A percentile compares a stretch with the other conserved stretches of the same genome.
phyloP scores from a whole-genome alignment of 2,329 filamentous ascomycete genomes.

The Stachybotrys elegans region DNA sequence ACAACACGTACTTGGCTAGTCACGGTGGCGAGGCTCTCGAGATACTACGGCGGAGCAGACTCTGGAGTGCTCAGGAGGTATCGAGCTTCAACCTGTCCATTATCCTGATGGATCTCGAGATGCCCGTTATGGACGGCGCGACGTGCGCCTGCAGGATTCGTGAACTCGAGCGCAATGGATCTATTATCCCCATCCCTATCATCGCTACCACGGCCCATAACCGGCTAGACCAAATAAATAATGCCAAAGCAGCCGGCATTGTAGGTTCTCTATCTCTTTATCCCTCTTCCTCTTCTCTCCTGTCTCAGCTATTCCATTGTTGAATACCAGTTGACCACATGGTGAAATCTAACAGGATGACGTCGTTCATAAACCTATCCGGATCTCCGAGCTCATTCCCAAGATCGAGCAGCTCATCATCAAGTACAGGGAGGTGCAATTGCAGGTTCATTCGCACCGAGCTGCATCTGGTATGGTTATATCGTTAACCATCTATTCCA shows the following conservation, averaged over 20 bases:
- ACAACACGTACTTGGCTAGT: neutral
- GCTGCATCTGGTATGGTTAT: no score
- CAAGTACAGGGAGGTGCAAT: no score
- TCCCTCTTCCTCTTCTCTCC: no score
- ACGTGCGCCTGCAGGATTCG: neutral
- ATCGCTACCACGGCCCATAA: neutral
- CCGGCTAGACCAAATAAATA: neutral
- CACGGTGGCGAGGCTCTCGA: neutral
- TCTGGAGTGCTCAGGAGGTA: neutral
- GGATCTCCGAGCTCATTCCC: slow-evolving; percentile 64
- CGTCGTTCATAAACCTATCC: slow-evolving; percentile 75
- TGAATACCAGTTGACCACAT: neutral
- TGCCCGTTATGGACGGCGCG: neutral
- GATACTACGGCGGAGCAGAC: neutral
- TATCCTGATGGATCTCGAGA: neutral
- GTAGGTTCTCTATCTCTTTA: no score
- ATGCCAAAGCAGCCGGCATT: neutral
- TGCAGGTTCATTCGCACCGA: no score
- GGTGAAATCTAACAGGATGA: slow-evolving; percentile 47
- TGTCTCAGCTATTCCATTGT: no score
- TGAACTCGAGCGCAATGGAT: neutral
- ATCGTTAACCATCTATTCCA: no score
- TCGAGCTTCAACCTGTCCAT: neutral
- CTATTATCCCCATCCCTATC: neutral
- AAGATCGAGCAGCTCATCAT: slow-evolving; percentile 57